Conservation (phyloP, 768 basidiomycete species). For the Tephrocybe rancida region DNA sequence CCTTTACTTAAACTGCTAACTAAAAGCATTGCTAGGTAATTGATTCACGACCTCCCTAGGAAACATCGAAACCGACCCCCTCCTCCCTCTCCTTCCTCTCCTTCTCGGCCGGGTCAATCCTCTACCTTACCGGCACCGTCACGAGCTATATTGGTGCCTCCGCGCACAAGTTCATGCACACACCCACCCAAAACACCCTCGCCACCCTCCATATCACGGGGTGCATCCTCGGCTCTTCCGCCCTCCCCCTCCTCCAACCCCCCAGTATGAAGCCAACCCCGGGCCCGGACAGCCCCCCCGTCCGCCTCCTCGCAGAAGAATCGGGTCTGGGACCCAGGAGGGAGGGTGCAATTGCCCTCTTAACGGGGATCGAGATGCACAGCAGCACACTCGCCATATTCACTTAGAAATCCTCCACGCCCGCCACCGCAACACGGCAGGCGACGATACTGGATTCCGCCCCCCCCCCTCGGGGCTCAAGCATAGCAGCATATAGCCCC, state of each 20-base stretch:
- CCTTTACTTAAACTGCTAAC: not conserved
- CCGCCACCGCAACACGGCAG: constrained; percentile 49
- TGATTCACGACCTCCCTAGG: constrained; percentile 65
- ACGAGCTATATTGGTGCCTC: constrained; percentile 49
- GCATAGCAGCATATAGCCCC: constrained; percentile 56
- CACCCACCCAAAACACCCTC: constrained; percentile 41
- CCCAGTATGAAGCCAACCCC: constrained; percentile 20
- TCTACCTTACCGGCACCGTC: constrained; percentile 65
- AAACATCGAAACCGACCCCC: constrained; percentile 57
- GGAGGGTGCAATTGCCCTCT: constrained; percentile 31
- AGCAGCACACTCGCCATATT: constrained; percentile 56
- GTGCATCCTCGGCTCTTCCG: constrained; percentile 52
- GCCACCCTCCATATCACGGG: constrained; percentile 57
- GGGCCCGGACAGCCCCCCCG: constrained; percentile 63
- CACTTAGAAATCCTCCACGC: constrained; percentile 40
- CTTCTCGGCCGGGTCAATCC: constrained; percentile 54
- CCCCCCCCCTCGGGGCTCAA: constrained; percentile 45
- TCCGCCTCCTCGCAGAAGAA: constrained; percentile 55
- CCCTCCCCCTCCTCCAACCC: constrained; percentile 53
- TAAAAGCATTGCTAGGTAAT: constrained; percentile 43
- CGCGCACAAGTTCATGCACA: constrained; percentile 56
- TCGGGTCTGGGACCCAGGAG: constrained; percentile 25
- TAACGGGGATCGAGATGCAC: constrained; percentile 45
- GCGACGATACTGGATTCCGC: constrained; percentile 57
- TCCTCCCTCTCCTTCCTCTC: constrained; percentile 60